Conservation (phyloP, 2,329 filamentous ascomycete species). For the Triangularia setosa region DNA sequence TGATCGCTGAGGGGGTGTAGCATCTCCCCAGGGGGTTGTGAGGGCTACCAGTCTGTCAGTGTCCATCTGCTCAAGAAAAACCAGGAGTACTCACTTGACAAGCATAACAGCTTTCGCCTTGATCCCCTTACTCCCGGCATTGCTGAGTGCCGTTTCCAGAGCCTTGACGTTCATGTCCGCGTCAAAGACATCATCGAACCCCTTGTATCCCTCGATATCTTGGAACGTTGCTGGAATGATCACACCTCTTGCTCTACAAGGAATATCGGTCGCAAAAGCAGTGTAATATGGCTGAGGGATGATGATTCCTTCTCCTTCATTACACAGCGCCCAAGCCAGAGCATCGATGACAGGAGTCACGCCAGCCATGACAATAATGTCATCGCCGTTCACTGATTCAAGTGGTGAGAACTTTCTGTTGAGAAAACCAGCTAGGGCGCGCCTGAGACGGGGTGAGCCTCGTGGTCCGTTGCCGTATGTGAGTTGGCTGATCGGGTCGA, state of each 20-base stretch:
- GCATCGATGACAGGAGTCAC: slow-evolving; percentile 27
- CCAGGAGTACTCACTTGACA: slow-evolving; percentile 5
- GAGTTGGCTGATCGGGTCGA: slow-evolving; percentile 25
- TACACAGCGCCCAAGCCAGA: slow-evolving; percentile 27
- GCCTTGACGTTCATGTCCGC: slow-evolving; percentile 18
- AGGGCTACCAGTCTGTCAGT: background rate
- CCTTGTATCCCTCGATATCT: slow-evolving; percentile 16
- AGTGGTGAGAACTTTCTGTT: slow-evolving; percentile 22
- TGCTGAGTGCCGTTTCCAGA: slow-evolving; percentile 15
- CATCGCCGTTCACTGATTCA: slow-evolving; percentile 17
- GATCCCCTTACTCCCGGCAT: slow-evolving; percentile 14
- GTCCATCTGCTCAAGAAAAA: background rate
- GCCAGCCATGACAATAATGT: slow-evolving; percentile 29
- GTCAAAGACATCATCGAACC: slow-evolving; percentile 24
- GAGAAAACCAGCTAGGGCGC: slow-evolving; percentile 25
- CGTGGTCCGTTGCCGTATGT: slow-evolving; percentile 30
- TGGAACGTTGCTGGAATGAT: slow-evolving; percentile 21
- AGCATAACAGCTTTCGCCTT: slow-evolving; percentile 8
- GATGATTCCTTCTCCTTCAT: slow-evolving; percentile 30
- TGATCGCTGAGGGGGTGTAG: slow-evolving; percentile 15
- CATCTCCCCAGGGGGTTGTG: slow-evolving; percentile 16
- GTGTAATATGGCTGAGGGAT: slow-evolving; percentile 30
- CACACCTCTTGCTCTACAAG: slow-evolving; percentile 16
- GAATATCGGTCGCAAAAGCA: slow-evolving; percentile 26
- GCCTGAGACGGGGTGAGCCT: slow-evolving; percentile 27